Evolutionary conservation across 179 eudicot species (phyloP).

Genomic region (Vitellaria paradoxa): DNA sequence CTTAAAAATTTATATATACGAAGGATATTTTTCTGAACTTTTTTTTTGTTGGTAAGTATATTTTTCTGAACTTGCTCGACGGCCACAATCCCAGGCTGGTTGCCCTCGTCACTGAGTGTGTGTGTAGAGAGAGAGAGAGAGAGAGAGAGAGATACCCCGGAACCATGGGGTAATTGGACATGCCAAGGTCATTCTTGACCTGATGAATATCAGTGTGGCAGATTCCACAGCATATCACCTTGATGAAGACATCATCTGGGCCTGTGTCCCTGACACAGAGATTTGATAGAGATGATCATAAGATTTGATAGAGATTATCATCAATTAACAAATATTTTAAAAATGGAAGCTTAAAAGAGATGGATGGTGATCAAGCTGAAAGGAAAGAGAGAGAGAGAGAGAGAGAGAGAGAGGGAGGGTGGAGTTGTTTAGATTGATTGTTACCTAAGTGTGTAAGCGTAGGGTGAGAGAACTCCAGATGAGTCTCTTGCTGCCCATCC

Average conservation of each 20-base stretch:
- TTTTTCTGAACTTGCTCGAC: too few species aligned
- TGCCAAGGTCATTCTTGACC: slow-evolving; percentile 80
- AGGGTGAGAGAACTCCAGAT: slow-evolving; percentile 82
- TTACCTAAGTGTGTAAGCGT: slow-evolving; percentile 71
- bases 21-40: too few species aligned
- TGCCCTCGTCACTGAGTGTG: too few species aligned
- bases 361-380: too few species aligned
- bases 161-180: slow-evolving; percentile 93
- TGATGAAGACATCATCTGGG: slow-evolving; percentile 74
- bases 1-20: too few species aligned
- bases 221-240: slow-evolving; percentile 73
- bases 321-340: too few species aligned
- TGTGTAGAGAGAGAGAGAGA: too few species aligned
- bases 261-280: slow-evolving; percentile 61
- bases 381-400: neutral
- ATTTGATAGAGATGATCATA: too few species aligned
- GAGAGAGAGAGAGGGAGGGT: neutral
- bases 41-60: too few species aligned
- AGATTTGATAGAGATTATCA: too few species aligned
- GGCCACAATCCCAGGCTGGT: too few species aligned
- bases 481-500: slow-evolving; percentile 95
- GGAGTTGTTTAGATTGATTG: neutral
- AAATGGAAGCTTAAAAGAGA: too few species aligned
- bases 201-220: slow-evolving; percentile 94
- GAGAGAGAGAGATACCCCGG: slow-evolving; percentile 50